These are phyloP conservation scores for Zelopaecilomyces penicillatus DNA, from an alignment of 2,329 filamentous ascomycete species.

Conservation along the genomic window DNA sequence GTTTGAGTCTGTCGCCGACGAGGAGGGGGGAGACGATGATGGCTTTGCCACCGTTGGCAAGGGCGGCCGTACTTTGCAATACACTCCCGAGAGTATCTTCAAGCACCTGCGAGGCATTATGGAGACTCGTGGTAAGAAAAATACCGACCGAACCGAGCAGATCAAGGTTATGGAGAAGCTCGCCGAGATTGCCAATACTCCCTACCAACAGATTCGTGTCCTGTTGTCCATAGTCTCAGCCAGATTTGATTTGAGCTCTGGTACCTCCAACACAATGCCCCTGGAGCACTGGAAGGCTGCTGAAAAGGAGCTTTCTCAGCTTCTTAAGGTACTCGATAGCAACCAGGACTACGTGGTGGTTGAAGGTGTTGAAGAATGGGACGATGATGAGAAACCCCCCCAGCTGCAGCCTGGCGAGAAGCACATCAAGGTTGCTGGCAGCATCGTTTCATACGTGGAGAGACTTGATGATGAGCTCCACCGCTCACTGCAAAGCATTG, in stretches of 20 bases:
- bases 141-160: constrained; percentile 90
- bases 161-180: constrained; percentile 98
- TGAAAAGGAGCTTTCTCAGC: constrained; percentile 71
- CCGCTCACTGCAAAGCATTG: constrained; percentile 92
- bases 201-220: constrained; percentile 91
- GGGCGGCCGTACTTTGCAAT: constrained; percentile 80
- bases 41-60: constrained; percentile 85
- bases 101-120: constrained; percentile 91
- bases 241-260: constrained; percentile 83
- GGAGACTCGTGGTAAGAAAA: constrained; percentile 97
- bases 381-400: constrained; percentile 93
- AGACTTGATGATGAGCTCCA: constrained; percentile 95
- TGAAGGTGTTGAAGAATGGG: constrained; percentile 94
- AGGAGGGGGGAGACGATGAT: constrained; percentile 52
- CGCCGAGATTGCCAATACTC: constrained; percentile 75
- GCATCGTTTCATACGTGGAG: constrained; percentile 89
- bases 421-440: constrained; percentile 86
- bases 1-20: constrained; percentile 36
- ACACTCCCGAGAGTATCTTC: constrained; percentile 95
- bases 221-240: constrained; percentile 87
- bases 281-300: constrained; percentile 96
- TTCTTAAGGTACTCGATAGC: constrained; percentile 71
- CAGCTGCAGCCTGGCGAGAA: constrained; percentile 63
- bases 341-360: constrained; percentile 77
- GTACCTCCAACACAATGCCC: constrained; percentile 72